Conservation (phyloP, 1,284 basidiomycete species). For the Cutaneotrichosporon dermatis region DNA sequence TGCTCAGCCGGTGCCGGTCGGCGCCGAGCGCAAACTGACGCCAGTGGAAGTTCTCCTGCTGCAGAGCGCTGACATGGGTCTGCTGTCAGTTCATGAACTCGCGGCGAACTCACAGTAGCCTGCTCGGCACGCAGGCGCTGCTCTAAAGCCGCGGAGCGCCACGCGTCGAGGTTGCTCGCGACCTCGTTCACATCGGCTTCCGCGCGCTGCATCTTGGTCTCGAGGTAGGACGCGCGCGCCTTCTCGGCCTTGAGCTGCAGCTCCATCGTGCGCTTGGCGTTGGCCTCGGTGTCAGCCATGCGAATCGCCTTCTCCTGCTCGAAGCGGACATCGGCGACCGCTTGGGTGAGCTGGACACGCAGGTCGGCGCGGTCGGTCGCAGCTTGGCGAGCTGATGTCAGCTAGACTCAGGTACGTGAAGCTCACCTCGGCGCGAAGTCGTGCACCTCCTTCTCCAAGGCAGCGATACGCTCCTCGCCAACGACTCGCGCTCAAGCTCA, state of each 20-base stretch:
- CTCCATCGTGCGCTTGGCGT: constrained; percentile 12
- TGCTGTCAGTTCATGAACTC: constrained; percentile 2
- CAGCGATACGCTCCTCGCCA: not conserved
- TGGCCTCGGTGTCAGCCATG: constrained; percentile 12
- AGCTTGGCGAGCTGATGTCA: constrained; percentile 3
- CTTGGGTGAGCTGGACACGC: constrained; percentile 15
- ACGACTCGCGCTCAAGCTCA: not conserved
- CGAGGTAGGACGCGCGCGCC: constrained; percentile 16
- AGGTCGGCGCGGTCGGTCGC: constrained; percentile 2
- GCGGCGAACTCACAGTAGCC: constrained; percentile 14
- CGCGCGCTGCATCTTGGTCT: constrained; percentile 12
- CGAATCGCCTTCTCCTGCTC: constrained; percentile 17
- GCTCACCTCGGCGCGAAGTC: constrained; percentile 11
- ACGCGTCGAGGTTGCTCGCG: constrained; percentile 17
- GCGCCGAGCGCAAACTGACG: constrained; percentile 23
- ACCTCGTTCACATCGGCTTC: constrained; percentile 10
- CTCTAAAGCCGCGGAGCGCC: constrained; percentile 17
- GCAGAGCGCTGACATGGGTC: constrained; percentile 18
- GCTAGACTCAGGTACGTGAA: not conserved
- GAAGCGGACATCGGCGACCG: constrained; percentile 6
- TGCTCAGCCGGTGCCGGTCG: constrained; percentile 17
- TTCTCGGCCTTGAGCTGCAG: constrained; percentile 21
- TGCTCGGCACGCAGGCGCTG: constrained; percentile 19
- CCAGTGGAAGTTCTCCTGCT: constrained; percentile 24
- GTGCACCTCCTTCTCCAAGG: constrained; percentile 9